Evolutionary conservation across 192 early-diverging fungal genomes (phyloP), one percentile per base, ranked within the genome.

Genomic region (Entomortierella lignicola): DNA sequence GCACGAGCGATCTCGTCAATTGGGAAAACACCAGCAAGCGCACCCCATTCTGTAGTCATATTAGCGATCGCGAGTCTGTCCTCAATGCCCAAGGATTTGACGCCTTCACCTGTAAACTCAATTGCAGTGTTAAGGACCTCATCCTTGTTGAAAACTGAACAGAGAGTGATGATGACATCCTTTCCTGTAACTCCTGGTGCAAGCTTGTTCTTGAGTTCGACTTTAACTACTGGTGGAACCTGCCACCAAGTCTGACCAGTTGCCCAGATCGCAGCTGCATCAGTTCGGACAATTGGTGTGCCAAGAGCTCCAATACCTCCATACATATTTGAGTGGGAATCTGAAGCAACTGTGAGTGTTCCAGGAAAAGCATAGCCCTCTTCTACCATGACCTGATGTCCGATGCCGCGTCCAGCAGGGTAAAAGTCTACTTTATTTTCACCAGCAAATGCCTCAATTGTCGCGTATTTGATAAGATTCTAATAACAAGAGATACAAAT

Each of bases 11-110:
- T 75, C 8, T 91, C 86, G 84, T 99, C 97, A 21, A 97, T 94
- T 4, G 95, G 93, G 81, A 99, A 99, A 10, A 99, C 88, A 41
- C 98, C 98, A 48, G 96, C 98, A 25, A 99, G 87, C 10, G 96
- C 96, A 77, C 98, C 98, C 98, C 98, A 99, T 81, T 99, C 98
- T 34, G 98, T 99, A 7, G 98, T 99, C 98, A 99, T 98, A 84
- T 99, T 99, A 70, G 97, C 91, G 66, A 99, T 95, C 51, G 98
- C 95, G 60, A 99, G 85, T 12, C 97, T 91, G 57, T 97, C 96
- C 72, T 97, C 95, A 13, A 99, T 86, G 0, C 88, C 85, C 60
- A 99, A 79, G 17, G 73, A 69, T 27, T 72, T 68, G 13, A 93
- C 84, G 47, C 87, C 84, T 25, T 88, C 90, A 51, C 96, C 96